Evolutionary conservation across 2,329 filamentous ascomycete genomes (phyloP).

Genomic region (Fusarium pininemorale): DNA sequence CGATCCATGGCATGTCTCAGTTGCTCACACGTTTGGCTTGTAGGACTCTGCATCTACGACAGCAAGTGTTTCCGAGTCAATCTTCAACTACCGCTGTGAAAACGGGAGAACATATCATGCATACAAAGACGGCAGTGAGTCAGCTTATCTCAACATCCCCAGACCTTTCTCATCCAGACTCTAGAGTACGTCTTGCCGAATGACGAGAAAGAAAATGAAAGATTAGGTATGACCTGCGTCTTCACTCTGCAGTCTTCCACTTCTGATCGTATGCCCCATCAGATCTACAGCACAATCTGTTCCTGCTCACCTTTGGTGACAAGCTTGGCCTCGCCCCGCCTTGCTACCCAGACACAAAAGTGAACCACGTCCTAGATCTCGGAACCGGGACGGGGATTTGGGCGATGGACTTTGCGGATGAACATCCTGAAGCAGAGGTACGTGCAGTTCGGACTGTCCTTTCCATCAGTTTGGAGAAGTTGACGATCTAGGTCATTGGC

Average conservation of each 20-base stretch:
- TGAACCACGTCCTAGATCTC: not conserved
- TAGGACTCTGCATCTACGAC: not conserved
- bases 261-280: not conserved
- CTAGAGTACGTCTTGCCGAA: not conserved
- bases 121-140: not conserved
- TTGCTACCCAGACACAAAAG: not conserved
- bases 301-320: not conserved
- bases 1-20: not conserved
- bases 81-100: not conserved
- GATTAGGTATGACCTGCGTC: not conserved
- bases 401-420: not conserved
- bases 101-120: not conserved
- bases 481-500: not conserved
- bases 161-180: not conserved
- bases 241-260: rapidly evolving
- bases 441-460: not conserved
- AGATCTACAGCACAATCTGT: constrained; percentile 11
- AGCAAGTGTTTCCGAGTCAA: not conserved
- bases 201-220: not conserved
- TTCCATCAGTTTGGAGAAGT: rapidly evolving
- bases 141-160: rapidly evolving
- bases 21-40: not conserved
- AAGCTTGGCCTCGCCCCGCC: not conserved
- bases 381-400: constrained; percentile 12
- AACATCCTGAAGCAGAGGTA: not conserved